These are phyloP conservation scores for Amyloporia xantha DNA, from an alignment of 768 basidiomycete species.

Conservation along the genomic window DNA sequence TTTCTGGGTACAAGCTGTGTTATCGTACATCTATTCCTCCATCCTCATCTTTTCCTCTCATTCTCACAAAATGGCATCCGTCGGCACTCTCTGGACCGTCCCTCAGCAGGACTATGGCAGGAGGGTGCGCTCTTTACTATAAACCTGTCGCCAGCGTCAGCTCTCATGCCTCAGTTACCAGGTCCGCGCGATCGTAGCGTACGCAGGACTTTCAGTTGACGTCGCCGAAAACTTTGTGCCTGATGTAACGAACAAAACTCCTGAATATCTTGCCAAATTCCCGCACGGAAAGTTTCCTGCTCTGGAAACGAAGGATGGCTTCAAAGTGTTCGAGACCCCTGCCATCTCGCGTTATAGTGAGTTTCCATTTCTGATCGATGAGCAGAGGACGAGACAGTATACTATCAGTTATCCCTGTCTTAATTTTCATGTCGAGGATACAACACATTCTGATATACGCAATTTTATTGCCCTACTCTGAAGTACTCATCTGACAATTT, in stretches of 20 bases:
- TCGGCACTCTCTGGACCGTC: slow-evolving; percentile 58
- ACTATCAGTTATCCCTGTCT: slow-evolving; percentile 70
- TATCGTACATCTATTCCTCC: neutral
- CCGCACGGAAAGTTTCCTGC: slow-evolving; percentile 82
- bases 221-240: slow-evolving; percentile 49
- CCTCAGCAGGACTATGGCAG: slow-evolving; percentile 37
- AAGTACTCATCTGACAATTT: slow-evolving; percentile 14
- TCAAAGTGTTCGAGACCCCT: slow-evolving; percentile 68
- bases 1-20: too few species aligned
- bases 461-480: neutral
- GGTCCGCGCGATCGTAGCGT: slow-evolving; percentile 53
- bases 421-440: slow-evolving; percentile 38
- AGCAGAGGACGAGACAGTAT: slow-evolving; percentile 34
- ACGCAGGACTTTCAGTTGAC: slow-evolving; percentile 52
- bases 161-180: slow-evolving; percentile 11
- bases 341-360: slow-evolving; percentile 88
- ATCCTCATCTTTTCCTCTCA: neutral
- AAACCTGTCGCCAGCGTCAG: neutral
- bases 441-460: slow-evolving; percentile 26
- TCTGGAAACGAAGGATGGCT: slow-evolving; percentile 68
- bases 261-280: slow-evolving; percentile 70
- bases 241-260: slow-evolving; percentile 59
- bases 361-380: slow-evolving; percentile 27
- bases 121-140: slow-evolving; percentile 34
- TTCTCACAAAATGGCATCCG: slow-evolving; percentile 36